Evolutionary conservation across 2,329 filamentous ascomycete species (phyloP).

Genomic region (Anthostomella pinea): DNA sequence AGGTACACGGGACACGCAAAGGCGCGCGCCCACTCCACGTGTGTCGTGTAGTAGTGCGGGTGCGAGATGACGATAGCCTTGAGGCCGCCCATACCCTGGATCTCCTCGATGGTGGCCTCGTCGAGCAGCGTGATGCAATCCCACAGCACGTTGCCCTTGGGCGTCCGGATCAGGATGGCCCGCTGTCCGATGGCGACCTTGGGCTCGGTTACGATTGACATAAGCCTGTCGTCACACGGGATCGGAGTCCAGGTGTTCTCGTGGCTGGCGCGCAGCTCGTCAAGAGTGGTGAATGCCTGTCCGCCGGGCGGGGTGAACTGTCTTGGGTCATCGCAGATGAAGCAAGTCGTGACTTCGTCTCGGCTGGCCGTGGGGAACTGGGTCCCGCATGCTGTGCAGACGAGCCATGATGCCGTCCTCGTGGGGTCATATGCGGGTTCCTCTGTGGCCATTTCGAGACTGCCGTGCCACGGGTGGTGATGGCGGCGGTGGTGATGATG

Average conservation of each 20-base stretch:
- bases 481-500: constrained; percentile 14
- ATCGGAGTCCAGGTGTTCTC: constrained; percentile 54
- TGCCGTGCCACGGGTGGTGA: constrained; percentile 9
- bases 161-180: constrained; percentile 64
- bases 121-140: constrained; percentile 73
- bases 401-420: constrained; percentile 37
- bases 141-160: constrained; percentile 72
- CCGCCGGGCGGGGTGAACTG: constrained; percentile 65
- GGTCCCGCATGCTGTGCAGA: constrained; percentile 69
- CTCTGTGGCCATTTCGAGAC: constrained; percentile 14
- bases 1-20: constrained; percentile 72
- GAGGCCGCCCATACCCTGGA: constrained; percentile 63
- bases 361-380: constrained; percentile 59
- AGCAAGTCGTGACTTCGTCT: constrained; percentile 52
- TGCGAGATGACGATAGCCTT: constrained; percentile 73
- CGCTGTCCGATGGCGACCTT: constrained; percentile 74
- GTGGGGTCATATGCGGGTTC: constrained; percentile 20
- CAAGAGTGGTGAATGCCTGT: constrained; percentile 64
- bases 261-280: constrained; percentile 41
- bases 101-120: constrained; percentile 54
- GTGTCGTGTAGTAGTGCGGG: constrained; percentile 79
- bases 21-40: constrained; percentile 67
- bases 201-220: constrained; percentile 48
- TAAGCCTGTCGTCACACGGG: constrained; percentile 42
- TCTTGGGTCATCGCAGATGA: constrained; percentile 71